Conservation (phyloP, 2,329 filamentous ascomycete species). For the Domatiomyces catenatus region DNA sequence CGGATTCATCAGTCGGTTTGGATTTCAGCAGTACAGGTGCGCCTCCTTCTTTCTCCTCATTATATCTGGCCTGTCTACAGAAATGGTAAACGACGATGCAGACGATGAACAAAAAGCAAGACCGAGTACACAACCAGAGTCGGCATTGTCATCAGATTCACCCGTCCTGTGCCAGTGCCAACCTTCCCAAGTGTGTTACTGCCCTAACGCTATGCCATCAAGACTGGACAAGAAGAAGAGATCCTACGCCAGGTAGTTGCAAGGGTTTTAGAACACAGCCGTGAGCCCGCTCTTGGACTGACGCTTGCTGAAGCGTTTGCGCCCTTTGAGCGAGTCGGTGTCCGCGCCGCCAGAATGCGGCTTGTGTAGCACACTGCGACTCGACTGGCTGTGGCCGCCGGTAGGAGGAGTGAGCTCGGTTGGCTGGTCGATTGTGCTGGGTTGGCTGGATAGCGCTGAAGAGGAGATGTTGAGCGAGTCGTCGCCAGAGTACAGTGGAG, state of each 20-base stretch:
- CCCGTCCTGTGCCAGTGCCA: neutral
- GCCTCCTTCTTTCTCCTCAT: neutral
- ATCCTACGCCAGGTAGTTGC: neutral
- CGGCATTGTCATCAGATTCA: neutral
- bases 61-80: neutral
- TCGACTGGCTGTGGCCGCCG: conserved; percentile 20
- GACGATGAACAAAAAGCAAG: neutral
- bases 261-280: conserved; percentile 53
- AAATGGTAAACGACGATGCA: neutral
- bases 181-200: neutral
- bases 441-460: conserved; percentile 54
- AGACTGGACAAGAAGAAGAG: conserved; percentile 1
- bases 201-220: neutral
- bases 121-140: neutral
- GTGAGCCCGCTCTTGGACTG: conserved; percentile 91
- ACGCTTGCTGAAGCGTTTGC: conserved; percentile 68
- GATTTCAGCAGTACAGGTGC: neutral
- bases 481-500: conserved; percentile 52
- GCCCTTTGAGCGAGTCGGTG: conserved; percentile 40
- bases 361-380: conserved; percentile 32
- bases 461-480: conserved; percentile 53
- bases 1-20: neutral
- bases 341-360: conserved; percentile 28
- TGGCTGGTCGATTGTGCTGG: conserved; percentile 29
- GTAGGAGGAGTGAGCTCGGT: conserved; percentile 23